Base-by-base conservation (phyloP, 2,329 filamentous ascomycete genomes). In the Pyricularia grisea region DNA sequence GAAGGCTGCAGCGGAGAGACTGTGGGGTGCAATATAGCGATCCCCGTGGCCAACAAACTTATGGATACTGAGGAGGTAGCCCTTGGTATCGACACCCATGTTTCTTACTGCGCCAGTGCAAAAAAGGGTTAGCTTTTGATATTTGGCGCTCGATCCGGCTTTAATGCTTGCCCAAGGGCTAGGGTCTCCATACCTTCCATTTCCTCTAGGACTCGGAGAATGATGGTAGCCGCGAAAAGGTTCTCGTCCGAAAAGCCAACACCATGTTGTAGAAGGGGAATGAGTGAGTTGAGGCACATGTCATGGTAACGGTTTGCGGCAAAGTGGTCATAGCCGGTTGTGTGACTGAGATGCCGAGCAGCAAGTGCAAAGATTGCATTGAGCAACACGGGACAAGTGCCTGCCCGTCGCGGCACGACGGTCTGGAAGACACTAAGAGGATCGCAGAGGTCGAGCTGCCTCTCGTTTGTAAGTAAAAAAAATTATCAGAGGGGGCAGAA, bases 311-410 rank as follows among this genome's bases (percentile, higher is more conserved):
- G 77, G 66, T 85, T 82, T 2, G 83, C 83, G 3, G 83, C 80
- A 17, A 83, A 78, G 0, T 80, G 78, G 72, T 87, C 82, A 71
- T 83, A 85, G 27, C 78, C 74, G 30, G 77, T 79, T 14, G 81
- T 81, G 36, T 85, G 79, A 65, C 81, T 84, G 55, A 87, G 75
- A 72, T 88, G 86, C 55, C 85, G 79, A 2, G 85, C 83, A 0
- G 86, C 82, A 4, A 87, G 78, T 1, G 86, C 85, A 61, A 87
- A 81, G 30, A 88, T 86, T 27, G 86, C 85, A 68, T 87, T 86
- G 14, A 87, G 77, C 4, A 88, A 78, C 2, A 84, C 82, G 0
- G 82, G 82, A 68, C 81, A 86, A 1, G 76, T 79, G 14, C 80
- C 80, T 4, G 86, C 84, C 25, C 83, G 78, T 68, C 83, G 79